Percentiles rank a stretch among this genome's conserved stretches.
phyloP scores from a whole-genome alignment of 257 asterid species.

The Petrea volubilis region DNA sequence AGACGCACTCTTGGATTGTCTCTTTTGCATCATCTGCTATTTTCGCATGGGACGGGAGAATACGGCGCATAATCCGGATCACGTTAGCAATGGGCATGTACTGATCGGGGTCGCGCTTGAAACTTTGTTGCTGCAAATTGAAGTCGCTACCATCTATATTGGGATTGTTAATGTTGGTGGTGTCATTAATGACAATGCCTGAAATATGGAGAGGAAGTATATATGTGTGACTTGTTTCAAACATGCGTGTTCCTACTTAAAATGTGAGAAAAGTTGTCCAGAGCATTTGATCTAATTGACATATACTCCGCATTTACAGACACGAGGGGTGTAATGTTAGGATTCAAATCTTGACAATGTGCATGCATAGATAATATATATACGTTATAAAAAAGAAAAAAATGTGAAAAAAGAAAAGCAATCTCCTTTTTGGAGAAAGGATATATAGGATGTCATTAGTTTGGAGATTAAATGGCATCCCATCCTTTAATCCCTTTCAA shows the following conservation, averaged over 20 bases:
- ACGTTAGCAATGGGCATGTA: constrained; percentile 32
- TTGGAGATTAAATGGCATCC: not conserved
- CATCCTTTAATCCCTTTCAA: not conserved
- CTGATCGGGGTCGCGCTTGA: constrained; percentile 7
- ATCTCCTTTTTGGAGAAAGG: not conserved
- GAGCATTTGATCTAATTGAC: too few relatives aligned
- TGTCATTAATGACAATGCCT: not conserved
- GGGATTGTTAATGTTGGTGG: not conserved
- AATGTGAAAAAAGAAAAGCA: not conserved
- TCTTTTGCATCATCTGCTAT: constrained; percentile 34
- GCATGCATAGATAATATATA: too few relatives aligned
- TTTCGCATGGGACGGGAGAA: constrained; percentile 37
- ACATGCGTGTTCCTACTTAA: not conserved
- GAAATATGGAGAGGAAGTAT: not conserved
- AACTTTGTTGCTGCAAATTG: not conserved
- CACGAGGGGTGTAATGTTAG: too few relatives aligned
- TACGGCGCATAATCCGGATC: constrained; percentile 28
- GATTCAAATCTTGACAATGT: too few relatives aligned
- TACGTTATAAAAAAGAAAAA: too few relatives aligned
- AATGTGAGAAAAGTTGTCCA: too few relatives aligned
- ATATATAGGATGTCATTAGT: not conserved
- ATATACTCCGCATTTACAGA: too few relatives aligned
- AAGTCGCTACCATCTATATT: too few relatives aligned
- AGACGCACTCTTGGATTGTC: constrained; percentile 32
- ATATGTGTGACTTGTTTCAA: not conserved